A percentile compares a stretch with the other conserved stretches of the same genome.
Evolutionary conservation across 2,329 filamentous ascomycete species (phyloP).

Genomic region (Colletotrichum sp.): DNA sequence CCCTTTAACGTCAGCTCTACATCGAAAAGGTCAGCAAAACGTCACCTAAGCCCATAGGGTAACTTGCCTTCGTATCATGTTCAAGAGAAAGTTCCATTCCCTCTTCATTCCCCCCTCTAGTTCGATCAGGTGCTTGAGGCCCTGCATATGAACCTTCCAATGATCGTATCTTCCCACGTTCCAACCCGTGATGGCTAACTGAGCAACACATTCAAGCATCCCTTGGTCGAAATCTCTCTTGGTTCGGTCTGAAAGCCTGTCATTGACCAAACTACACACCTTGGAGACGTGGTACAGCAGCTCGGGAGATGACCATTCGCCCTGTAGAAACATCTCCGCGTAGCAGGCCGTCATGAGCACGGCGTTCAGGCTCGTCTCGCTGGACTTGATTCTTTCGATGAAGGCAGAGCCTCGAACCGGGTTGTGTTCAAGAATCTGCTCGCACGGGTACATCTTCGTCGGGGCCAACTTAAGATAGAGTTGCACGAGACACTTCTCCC

Average conservation of each 20-base stretch:
- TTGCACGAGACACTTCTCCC: constrained; percentile 31
- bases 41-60: neutral
- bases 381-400: constrained; percentile 28
- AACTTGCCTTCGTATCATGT: constrained; percentile 34
- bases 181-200: constrained; percentile 26
- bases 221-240: constrained; percentile 24
- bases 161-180: constrained; percentile 36
- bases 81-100: constrained; percentile 22
- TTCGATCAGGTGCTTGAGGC: constrained; percentile 35
- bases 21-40: neutral
- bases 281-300: constrained; percentile 28
- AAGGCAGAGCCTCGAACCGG: constrained; percentile 29
- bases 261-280: constrained; percentile 29
- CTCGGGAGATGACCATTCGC: constrained; percentile 18
- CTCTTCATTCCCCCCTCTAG: constrained; percentile 29
- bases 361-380: constrained; percentile 30
- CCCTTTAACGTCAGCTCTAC: constrained; percentile 40
- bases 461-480: constrained; percentile 30
- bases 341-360: constrained; percentile 35
- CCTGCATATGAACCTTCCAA: constrained; percentile 42
- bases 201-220: constrained; percentile 35
- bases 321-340: constrained; percentile 25
- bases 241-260: constrained; percentile 12
- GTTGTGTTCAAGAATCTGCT: constrained; percentile 35
- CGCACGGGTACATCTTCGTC: constrained; percentile 36